Base-by-base conservation (phyloP, 257 asterid genomes). In the Gynochthodes officinalis region DNA sequence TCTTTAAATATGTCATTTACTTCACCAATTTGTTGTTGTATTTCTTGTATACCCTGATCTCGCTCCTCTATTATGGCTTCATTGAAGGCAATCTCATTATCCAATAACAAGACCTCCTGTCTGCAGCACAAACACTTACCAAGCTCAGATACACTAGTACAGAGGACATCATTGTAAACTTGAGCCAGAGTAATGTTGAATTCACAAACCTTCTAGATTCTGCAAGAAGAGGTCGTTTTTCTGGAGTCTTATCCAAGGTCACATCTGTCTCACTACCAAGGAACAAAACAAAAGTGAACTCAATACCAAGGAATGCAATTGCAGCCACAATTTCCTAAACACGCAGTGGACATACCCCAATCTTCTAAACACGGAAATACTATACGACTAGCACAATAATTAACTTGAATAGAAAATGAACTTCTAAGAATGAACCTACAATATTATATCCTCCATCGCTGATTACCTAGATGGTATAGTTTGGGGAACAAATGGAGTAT, bases 1-100 rank as follows among this genome's bases (percentile, higher is more conserved):
- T 91, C 98, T 82, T 91, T 94, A 90, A 94, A 91, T 70, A 94
- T 91, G 82, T 89, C 97, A 77, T 88, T 91, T 58, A 94, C 98
- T 89, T 94, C 96, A 46, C 96, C 96, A 67, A 94, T 94, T 82
- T 91, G 97, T 62, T 94, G 95, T 59, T 91, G 96, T 59, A 94
- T 91, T 82, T 94, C 98, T 65, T 94, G 86, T 81, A 94, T 89
- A 21, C 98, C 98, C 60, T 84, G 98, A 16, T 91, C 97, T 75
- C 97, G 84, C 84, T 94, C 98, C 85, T 94, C 97, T 64, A 94
- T 89, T 72, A 89, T 88, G 71, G 97, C 97, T 76, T 94, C 96
- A 57, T 94, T 91, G 83, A 89, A 94, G 71, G 95, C 69, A 76
- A 94, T 91, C 77, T 94, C 97, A 78, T 89, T 94, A 86, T 94